Evolutionary conservation across 441 rosid species (phyloP), one percentile per base, ranked within the genome.

Genomic region (Populus hybrid): DNA sequence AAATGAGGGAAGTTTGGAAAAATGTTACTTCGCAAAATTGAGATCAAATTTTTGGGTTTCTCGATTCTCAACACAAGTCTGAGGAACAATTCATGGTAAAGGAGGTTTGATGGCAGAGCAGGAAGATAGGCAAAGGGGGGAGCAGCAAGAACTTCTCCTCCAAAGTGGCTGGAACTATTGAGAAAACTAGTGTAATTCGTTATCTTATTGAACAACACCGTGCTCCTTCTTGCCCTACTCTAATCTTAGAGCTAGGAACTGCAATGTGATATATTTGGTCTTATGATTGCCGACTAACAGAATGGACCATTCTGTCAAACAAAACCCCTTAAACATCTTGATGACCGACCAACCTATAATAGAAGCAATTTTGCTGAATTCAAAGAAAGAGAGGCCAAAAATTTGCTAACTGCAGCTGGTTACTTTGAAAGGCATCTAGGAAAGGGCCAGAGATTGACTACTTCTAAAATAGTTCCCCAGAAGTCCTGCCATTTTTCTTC

Each of bases 281-380:
- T 74, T 57, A 54, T 54, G 8, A 54, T 24, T 3, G 46, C 10
- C 4, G 18, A n/a, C 21, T 28, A 10, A 74, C 61, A 23, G 12
- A 38, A 65, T 16, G 10, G 50, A 24, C 46, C 70, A 38, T 10
- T 67, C 64, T 42, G 50, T 69, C 67, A 76, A 76, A 61, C 38
- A 28, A 35, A 36, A 23, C 4, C 36, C n/a, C 40, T 20, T 35
- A 69, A 59, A 26, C 7, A 70, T 42, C 21, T 64, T 40, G 30
- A 30, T 40, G 65, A 64, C 70, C 3, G 10, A 65, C 21, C 71
- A 61, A 71, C 26, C 28, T 64, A 28, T 14, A 57, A 34, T 6
- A 18, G 38, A 57, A 67, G 80, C 21, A 23, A 76, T 57, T 38
- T 38, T 73, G 73, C 76, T 2, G 34, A 34, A 3, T 20, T 73